Evolutionary conservation across 495 filamentous ascomycete species (phyloP).

Genomic region (Lichenothelia convexa): DNA sequence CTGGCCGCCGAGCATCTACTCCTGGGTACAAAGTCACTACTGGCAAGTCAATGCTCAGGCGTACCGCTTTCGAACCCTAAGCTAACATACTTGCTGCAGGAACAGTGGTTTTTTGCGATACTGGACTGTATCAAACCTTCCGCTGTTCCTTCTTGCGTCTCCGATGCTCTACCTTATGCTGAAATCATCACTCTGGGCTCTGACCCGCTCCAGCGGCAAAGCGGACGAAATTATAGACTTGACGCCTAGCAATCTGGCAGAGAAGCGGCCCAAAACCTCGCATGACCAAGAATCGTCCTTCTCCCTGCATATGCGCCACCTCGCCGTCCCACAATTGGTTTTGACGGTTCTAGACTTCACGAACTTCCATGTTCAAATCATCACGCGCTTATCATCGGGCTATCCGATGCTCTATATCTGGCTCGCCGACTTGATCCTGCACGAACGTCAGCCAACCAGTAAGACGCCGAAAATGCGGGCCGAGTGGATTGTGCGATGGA

Average conservation of each 20-base stretch:
- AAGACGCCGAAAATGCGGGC: slow-evolving; percentile 2
- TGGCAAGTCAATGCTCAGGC: slow-evolving; percentile 40
- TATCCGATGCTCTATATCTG: slow-evolving; percentile 87
- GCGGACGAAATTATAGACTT: no score
- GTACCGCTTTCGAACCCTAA: neutral
- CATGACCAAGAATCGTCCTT: neutral
- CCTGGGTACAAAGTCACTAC: slow-evolving; percentile 73
- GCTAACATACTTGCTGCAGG: slow-evolving; percentile 30
- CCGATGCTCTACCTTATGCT: slow-evolving; percentile 67
- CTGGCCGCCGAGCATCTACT: slow-evolving; percentile 65
- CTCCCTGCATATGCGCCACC: slow-evolving; percentile 21
- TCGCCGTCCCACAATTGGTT: slow-evolving; percentile 56
- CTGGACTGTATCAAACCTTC: slow-evolving; percentile 74
- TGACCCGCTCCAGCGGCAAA: no score
- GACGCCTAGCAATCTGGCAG: no score
- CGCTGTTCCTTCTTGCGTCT: slow-evolving; percentile 66
- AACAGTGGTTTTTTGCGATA: slow-evolving; percentile 74
- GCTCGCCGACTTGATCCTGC: slow-evolving; percentile 30
- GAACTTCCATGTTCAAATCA: slow-evolving; percentile 81
- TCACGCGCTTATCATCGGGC: slow-evolving; percentile 72
- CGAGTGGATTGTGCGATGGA: slow-evolving; percentile 34
- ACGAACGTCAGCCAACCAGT: neutral
- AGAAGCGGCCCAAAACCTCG: no score
- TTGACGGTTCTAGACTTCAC: slow-evolving; percentile 54
- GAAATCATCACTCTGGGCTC: no score